Conservation (phyloP, 352 stramenopile species). For the Saprolegnia diclina region DNA sequence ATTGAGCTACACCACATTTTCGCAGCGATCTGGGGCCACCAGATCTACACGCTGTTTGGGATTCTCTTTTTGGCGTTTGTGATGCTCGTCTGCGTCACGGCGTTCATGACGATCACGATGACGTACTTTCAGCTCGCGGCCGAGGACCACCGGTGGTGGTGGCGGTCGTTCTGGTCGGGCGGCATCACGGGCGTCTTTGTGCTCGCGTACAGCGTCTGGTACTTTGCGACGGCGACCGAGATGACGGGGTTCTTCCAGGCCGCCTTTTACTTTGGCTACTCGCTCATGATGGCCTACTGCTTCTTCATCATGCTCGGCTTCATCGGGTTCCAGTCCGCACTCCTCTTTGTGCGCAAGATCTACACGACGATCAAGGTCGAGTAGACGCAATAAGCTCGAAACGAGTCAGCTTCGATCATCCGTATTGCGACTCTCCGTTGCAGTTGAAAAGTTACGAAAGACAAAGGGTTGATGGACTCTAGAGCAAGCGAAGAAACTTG, state of each 20-base stretch:
- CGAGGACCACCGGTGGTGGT: slow-evolving; percentile 98
- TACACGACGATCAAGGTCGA: slow-evolving; percentile 96
- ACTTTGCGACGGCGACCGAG: slow-evolving; percentile 90
- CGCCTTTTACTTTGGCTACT: slow-evolving; percentile 98
- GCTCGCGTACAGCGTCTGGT: slow-evolving; percentile 94
- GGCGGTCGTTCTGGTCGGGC: slow-evolving; percentile 92
- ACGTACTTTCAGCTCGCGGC: slow-evolving; percentile 96
- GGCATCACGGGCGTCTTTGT: slow-evolving; percentile 94
- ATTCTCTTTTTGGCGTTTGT: slow-evolving; percentile 95
- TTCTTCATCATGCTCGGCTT: slow-evolving; percentile 98
- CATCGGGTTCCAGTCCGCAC: slow-evolving; percentile 93
- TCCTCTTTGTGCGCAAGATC: slow-evolving; percentile 96
- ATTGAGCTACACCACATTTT: slow-evolving; percentile 99
- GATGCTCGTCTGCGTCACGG: slow-evolving; percentile 94
- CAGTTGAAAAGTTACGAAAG: too few species aligned
- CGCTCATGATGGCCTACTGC: slow-evolving; percentile 93
- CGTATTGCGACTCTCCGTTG: too few species aligned
- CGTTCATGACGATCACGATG: slow-evolving; percentile 96
- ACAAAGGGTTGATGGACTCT: too few species aligned
- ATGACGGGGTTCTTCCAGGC: slow-evolving; percentile 95
- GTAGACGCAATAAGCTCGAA: too few species aligned
- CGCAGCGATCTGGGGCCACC: slow-evolving; percentile 95
- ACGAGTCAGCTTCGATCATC: too few species aligned
- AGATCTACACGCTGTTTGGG: slow-evolving; percentile 98
- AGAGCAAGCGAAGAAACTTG: slow-evolving; percentile 51